phyloP scores from a whole-genome alignment of 2,329 filamentous ascomycete genomes.

The Orbilia ellipsospora region DNA sequence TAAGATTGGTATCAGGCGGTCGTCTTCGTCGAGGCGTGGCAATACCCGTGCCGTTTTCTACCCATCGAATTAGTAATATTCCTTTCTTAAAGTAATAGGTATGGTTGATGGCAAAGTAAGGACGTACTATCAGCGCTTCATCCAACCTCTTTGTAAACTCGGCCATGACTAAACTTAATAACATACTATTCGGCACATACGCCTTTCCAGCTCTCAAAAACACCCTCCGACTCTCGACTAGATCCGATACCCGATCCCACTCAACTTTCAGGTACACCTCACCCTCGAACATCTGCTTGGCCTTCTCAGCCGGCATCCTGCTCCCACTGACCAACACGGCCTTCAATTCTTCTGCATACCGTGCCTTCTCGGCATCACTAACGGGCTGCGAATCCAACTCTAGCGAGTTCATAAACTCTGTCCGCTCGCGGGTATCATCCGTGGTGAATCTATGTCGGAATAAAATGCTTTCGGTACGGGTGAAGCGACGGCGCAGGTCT shows the following conservation, averaged over 20 bases:
- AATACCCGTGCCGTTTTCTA: constrained; percentile 89
- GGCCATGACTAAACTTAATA: constrained; percentile 86
- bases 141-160: constrained; percentile 86
- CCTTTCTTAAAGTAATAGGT: constrained; percentile 31
- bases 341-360: constrained; percentile 64
- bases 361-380: constrained; percentile 79
- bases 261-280: constrained; percentile 96
- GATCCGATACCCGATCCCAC: constrained; percentile 90
- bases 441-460: constrained; percentile 83
- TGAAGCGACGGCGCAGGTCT: constrained; percentile 86
- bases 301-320: constrained; percentile 59
- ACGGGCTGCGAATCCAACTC: constrained; percentile 88
- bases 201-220: constrained; percentile 84
- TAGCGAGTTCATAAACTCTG: constrained; percentile 79
- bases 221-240: constrained; percentile 82
- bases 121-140: constrained; percentile 78
- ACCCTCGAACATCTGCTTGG: constrained; percentile 70
- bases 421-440: constrained; percentile 79
- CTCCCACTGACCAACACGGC: constrained; percentile 62
- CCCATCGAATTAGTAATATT: constrained; percentile 5
- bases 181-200: constrained; percentile 87
- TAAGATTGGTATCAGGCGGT: constrained; percentile 81
- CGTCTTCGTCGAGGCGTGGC: constrained; percentile 93
- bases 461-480: constrained; percentile 85
- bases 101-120: constrained; percentile 10